Base-by-base conservation (phyloP, 2,329 filamentous ascomycete genomes). In the Aureobasidium sp. region DNA sequence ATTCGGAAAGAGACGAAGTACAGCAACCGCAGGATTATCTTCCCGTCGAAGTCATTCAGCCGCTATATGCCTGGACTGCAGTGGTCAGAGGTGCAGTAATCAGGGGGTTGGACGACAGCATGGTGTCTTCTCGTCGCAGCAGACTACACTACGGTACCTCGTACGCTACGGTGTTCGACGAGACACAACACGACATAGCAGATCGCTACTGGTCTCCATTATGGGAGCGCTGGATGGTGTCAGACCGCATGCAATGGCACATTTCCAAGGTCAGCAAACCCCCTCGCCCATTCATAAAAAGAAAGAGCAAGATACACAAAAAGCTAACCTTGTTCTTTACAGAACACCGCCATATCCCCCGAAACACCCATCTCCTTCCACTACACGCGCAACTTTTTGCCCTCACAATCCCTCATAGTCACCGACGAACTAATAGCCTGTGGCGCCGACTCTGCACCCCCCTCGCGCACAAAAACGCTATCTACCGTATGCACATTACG, bases 201-300 rank as follows among this genome's bases (percentile, higher is more conserved):
- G 89, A 92, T 72, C 77, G 89, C 57, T 93, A 93, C 70, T 93
- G 89, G 89, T 89, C 85, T 66, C 89, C 88, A 6, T 73, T 92
- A 24, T 92, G 89, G 89, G 88, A 92, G 75, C 76, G 88, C 52
- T 92, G 89, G 88, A 92, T 92, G 89, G 88, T 92, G 5, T 86
- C 83, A 52, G 88, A 92, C 72, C 81, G 89, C 48, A 92, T 93
- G 89, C 88, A 92, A 75, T 92, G 89, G 89, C 89, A 92, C 73
- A 90, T 91, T 70, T 83, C 85, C 64, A 91, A 90, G 31, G 62
- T 61, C 31, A n/a, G 22, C 31, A 14, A 27, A 15, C 14, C 12
- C 17, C 14, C 22, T 24, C 19, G 15, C 24, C 19, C 29, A 17
- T 48, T 2, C 61, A 6, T 44, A 44, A 24, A 19, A 29, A 44